Percentiles rank a stretch among this genome's conserved stretches.
Conservation (phyloP, 73 alveolate species). For the Paramecium octaurelia region DNA sequence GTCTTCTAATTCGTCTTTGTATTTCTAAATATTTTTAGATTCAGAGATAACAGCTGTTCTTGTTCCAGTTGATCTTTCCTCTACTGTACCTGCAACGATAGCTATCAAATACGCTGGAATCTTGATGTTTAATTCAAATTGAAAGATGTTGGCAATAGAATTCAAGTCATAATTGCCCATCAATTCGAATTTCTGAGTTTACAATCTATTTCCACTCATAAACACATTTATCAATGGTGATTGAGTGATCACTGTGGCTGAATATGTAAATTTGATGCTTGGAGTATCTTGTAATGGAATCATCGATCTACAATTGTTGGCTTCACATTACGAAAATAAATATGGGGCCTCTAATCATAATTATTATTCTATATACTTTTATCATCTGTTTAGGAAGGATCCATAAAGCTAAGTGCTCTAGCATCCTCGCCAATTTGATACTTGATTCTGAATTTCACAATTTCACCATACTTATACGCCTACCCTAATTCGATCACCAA, state of each 20-base stretch:
- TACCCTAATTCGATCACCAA: neutral
- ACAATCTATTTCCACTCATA: slow-evolving; percentile 60
- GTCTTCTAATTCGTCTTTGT: slow-evolving; percentile 62
- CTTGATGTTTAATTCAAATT: slow-evolving; percentile 79
- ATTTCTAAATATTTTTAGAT: neutral
- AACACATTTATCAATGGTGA: slow-evolving; percentile 62
- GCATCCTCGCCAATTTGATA: slow-evolving; percentile 41
- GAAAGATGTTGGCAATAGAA: slow-evolving; percentile 52
- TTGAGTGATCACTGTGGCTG: slow-evolving; percentile 62
- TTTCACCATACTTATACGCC: neutral
- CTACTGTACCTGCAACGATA: slow-evolving; percentile 85
- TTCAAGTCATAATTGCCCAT: neutral
- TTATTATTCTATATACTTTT: slow-evolving; percentile 49
- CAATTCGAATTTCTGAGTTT: neutral
- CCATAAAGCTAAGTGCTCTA: slow-evolving; percentile 71
- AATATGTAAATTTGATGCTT: slow-evolving; percentile 82
- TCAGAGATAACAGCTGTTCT: slow-evolving; percentile 51
- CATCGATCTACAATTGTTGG: slow-evolving; percentile 88
- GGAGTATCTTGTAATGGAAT: slow-evolving; percentile 99
- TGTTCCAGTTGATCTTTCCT: slow-evolving; percentile 66
- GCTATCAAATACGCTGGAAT: slow-evolving; percentile 93
- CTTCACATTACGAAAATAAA: slow-evolving; percentile 91
- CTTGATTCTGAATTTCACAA: neutral
- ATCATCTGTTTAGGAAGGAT: slow-evolving; percentile 83
- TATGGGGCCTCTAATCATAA: slow-evolving; percentile 68